Base-by-base conservation (phyloP, 2,329 filamentous ascomycete species). In the Sphaerulina populicola region DNA sequence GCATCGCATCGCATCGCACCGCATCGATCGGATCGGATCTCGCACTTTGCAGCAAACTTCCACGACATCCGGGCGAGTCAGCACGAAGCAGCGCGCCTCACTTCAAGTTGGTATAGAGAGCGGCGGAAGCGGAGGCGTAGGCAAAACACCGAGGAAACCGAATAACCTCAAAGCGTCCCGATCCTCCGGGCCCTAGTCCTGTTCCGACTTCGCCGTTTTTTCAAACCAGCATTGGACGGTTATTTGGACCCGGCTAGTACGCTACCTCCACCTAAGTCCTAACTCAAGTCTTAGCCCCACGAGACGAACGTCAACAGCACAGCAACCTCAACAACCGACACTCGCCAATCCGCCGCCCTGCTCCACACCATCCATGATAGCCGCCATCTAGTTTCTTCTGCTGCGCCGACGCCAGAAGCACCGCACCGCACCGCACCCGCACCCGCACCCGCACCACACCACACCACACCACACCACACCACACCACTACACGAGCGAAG, bases 201-300 rank as follows among this genome's bases (percentile, higher is more conserved):
- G 44, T 46, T 35, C 35, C 33, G 44, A 46, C 44, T 29, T 46
- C 44, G 44, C 15, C 31, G 37, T 35, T 46, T 46, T 46, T 46
- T 12, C 44, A 35, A 40, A 18, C 37, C 11, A 40, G 18, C 44
- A 46, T 46, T 46, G 44, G 31, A 38, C 31, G n/a, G n/a, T n/a
- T n/a, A n/a, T n/a, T n/a, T n/a, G n/a, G n/a, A n/a, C n/a, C n/a
- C n/a, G n/a, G n/a, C n/a, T n/a, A n/a, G n/a, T n/a, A n/a, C n/a
- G n/a, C n/a, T n/a, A n/a, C n/a, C n/a, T n/a, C n/a, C n/a, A n/a
- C n/a, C 15, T 31, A 18, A 18, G 18, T 3, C 4, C 18, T 18
- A 18, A 18, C 18, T 18, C 2, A 18, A 3, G n/a, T n/a, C 18
- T 18, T 2, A 46, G 44, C 44, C 44, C 37, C 44, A 46, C 23